Evolutionary conservation across 2,329 filamentous ascomycete species (phyloP), one percentile per base, ranked within the genome.

Genomic region (Phaeosphaeria sp.): DNA sequence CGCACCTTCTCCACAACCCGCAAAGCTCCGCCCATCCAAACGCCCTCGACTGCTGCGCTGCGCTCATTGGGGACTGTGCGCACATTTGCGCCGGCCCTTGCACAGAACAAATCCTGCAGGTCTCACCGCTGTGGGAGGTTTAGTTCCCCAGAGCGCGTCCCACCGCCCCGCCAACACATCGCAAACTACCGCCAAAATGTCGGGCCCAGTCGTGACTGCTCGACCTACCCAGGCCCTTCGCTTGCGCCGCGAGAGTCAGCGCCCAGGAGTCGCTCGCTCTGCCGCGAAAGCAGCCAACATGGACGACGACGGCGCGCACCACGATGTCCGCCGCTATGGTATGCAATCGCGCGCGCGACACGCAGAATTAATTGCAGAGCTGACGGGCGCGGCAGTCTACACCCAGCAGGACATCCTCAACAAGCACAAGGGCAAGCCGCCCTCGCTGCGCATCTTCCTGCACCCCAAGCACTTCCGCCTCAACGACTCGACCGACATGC

Each of bases 401-500:
- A 90, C 88, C 27, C 87, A 89, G 59, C 79, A 85, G 15, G 91
- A 95, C 69, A 92, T 98, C 48, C 82, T 98, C n/a, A 88, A 86
- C 68, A 96, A 93, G 78, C 93, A 90, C 77, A 83, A 82, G 42
- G 87, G 85, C 70, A 84, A 84, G 50, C 87, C 89, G 8, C 93
- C 95, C 0, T 98, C 94, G 3, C 82, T 99, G 22, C 87, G 94
- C 50, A 82, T 99, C 22, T 93, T 97, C 75, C 82, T 99, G 30
- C 89, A 97, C 73, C 84, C 88, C 9, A 92, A 86, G 4, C 90
- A 97, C 78, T 98, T 97, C 74, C 72, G 74, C 57, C 60, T 99
- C 79, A 94, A 98, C 67, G 88, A 93, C 69, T 94, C 97, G 77
- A 93, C 97, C 76, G 91, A 93, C 71, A 94, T 91, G 73, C 97